phyloP scores from a whole-genome alignment of 139 green algal species.

The Nannochloris sp. region DNA sequence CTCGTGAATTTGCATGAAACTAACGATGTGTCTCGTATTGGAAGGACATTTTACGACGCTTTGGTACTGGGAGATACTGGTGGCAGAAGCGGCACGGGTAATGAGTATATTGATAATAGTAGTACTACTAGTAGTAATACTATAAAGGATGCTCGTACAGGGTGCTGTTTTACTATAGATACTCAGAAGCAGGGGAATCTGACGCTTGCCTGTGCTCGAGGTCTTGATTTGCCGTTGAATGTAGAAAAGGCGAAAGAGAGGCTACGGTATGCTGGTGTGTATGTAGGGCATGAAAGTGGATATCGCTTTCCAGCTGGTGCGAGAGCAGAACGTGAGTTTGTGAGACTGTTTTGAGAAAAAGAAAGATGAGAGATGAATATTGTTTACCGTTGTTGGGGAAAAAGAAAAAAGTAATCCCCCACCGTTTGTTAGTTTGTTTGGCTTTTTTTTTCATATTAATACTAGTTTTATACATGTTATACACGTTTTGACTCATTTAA shows the following conservation, averaged over 20 bases:
- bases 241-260: not conserved
- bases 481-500: slow-evolving; percentile 1
- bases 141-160: too few species aligned
- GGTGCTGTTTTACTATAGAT: not conserved
- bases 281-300: slow-evolving; percentile 3
- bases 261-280: not conserved
- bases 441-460: not conserved
- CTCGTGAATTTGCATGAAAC: slow-evolving; percentile 38
- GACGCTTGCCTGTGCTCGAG: not conserved
- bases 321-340: not conserved
- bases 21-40: not conserved
- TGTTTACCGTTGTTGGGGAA: not conserved
- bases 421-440: not conserved
- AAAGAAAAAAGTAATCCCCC: too few species aligned
- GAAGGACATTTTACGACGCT: not conserved
- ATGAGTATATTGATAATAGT: not conserved
- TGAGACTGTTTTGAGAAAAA: not conserved
- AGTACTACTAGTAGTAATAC: not conserved
- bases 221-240: not conserved
- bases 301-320: slow-evolving; percentile 20
- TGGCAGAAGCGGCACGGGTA: not conserved
- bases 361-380: not conserved
- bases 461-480: not conserved
- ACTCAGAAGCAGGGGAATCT: slow-evolving; percentile 9
- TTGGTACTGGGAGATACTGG: not conserved